Conservation (phyloP, 345 rosid genomes). For the Rubroshorea leprosula region DNA sequence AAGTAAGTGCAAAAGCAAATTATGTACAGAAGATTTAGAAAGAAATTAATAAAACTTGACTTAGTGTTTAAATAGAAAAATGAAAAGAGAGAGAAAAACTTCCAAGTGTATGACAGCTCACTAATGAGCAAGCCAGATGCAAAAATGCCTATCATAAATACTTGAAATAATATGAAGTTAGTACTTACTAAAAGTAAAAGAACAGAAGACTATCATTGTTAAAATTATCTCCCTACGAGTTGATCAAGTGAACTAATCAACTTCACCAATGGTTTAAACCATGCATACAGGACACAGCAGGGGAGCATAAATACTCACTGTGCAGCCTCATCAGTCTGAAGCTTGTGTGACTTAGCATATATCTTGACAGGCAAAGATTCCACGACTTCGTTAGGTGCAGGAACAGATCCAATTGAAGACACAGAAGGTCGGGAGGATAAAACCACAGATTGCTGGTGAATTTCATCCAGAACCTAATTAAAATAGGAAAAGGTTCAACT, state of each 20-base stretch:
- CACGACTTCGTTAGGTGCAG: conserved; percentile 88
- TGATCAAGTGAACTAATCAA: too few relatives aligned
- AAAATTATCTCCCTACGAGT: too few relatives aligned
- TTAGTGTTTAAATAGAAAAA: too few relatives aligned
- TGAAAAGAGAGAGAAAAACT: too few relatives aligned
- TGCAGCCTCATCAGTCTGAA: conserved; percentile 66
- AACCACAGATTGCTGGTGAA: conserved; percentile 95
- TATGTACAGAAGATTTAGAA: background rate
- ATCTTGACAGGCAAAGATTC: conserved; percentile 69
- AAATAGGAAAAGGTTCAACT: conserved; percentile 24
- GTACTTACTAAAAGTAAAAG: too few relatives aligned
- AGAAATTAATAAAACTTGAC: too few relatives aligned
- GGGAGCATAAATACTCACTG: conserved; percentile 45
- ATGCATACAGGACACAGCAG: background rate
- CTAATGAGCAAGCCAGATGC: too few relatives aligned
- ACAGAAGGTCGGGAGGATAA: conserved; percentile 83
- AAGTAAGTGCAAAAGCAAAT: background rate
- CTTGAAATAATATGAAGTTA: too few relatives aligned
- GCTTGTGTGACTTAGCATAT: conserved; percentile 44
- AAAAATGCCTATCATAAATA: too few relatives aligned
- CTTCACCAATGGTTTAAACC: too few relatives aligned
- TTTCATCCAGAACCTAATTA: conserved; percentile 95
- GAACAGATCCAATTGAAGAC: conserved; percentile 88
- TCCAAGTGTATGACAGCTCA: too few relatives aligned
- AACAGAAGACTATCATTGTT: too few relatives aligned